Percentiles rank a stretch among this genome's conserved stretches.
Conservation (phyloP, 108 stramenopile genomes). For the Nitzschia sp. region DNA sequence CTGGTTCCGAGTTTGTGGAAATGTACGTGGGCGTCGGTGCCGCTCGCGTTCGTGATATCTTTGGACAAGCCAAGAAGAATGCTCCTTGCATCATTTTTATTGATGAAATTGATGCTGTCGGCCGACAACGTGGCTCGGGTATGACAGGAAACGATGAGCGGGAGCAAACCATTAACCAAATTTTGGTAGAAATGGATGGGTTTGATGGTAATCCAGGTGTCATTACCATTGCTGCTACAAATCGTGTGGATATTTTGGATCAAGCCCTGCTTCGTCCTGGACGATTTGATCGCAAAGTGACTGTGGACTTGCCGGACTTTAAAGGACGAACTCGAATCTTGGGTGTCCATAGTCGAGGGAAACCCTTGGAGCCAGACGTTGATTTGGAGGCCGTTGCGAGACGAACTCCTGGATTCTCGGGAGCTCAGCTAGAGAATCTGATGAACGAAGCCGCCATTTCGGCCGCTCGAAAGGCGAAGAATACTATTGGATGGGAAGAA, state of each 20-base stretch:
- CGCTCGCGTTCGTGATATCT: slow-evolving; percentile 94
- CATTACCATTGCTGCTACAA: slow-evolving; percentile 98
- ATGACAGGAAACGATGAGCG: slow-evolving; percentile 96
- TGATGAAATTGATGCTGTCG: slow-evolving; percentile 97
- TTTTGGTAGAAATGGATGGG: slow-evolving; percentile 98
- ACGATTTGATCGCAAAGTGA: slow-evolving; percentile 97
- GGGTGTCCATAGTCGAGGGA: slow-evolving; percentile 90
- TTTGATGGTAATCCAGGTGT: slow-evolving; percentile 95
- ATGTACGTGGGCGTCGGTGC: slow-evolving; percentile 99
- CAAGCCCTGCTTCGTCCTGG: slow-evolving; percentile 95
- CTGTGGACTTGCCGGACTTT: slow-evolving; percentile 95
- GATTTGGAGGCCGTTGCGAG: slow-evolving; percentile 89
- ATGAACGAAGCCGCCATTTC: slow-evolving; percentile 98
- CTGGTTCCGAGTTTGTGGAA: slow-evolving; percentile 98
- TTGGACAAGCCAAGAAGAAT: slow-evolving; percentile 92
- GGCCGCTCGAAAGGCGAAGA: slow-evolving; percentile 75
- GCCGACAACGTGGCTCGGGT: slow-evolving; percentile 89
- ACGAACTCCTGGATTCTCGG: slow-evolving; percentile 96
- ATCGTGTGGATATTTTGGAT: slow-evolving; percentile 96
- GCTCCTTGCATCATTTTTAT: slow-evolving; percentile 98
- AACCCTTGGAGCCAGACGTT: slow-evolving; percentile 91
- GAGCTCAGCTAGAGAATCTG: slow-evolving; percentile 96
- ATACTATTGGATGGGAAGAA: slow-evolving; percentile 89
- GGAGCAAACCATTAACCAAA: slow-evolving; percentile 98
- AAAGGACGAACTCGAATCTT: slow-evolving; percentile 91